Evolutionary conservation across 202 grass and related monocot genomes (phyloP).

Genomic region (Saccharum hybrid): DNA sequence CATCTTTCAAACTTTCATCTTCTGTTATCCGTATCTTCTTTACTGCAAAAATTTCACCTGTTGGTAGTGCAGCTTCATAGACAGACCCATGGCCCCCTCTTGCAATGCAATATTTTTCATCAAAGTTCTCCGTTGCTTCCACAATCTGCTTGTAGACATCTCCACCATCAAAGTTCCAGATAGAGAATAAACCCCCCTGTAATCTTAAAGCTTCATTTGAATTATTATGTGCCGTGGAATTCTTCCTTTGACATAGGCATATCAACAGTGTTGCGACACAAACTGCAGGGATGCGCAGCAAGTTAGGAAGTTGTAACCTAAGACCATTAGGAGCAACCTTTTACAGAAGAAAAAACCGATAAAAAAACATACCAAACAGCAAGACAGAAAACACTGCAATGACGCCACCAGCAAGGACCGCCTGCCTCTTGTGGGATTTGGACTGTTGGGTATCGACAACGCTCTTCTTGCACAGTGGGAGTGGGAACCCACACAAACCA

Average conservation of each 20-base stretch:
- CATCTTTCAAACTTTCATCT: background rate
- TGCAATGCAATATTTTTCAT: conserved; percentile 19
- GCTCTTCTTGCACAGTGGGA: too few relatives aligned
- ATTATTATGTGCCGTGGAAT: background rate
- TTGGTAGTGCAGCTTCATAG: background rate
- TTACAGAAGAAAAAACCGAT: background rate
- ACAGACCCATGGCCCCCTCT: background rate
- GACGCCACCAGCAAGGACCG: too few relatives aligned
- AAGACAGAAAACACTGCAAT: too few relatives aligned
- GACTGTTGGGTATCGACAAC: too few relatives aligned
- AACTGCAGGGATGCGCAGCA: background rate
- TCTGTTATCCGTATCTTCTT: conserved; percentile 3
- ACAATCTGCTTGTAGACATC: conserved; percentile 1
- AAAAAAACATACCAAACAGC: too few relatives aligned
- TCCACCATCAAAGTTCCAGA: conserved; percentile 3
- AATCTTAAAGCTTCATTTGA: background rate
- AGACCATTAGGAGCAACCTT: background rate
- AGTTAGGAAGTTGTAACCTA: background rate
- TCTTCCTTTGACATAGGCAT: conserved; percentile 12
- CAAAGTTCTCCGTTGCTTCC: background rate
- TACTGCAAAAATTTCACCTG: background rate
- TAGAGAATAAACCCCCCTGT: background rate
- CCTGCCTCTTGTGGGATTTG: too few relatives aligned
- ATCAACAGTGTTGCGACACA: background rate
- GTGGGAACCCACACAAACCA: too few relatives aligned